Conservation (phyloP, 2,329 filamentous ascomycete genomes). For the Neofusicoccum ribis region DNA sequence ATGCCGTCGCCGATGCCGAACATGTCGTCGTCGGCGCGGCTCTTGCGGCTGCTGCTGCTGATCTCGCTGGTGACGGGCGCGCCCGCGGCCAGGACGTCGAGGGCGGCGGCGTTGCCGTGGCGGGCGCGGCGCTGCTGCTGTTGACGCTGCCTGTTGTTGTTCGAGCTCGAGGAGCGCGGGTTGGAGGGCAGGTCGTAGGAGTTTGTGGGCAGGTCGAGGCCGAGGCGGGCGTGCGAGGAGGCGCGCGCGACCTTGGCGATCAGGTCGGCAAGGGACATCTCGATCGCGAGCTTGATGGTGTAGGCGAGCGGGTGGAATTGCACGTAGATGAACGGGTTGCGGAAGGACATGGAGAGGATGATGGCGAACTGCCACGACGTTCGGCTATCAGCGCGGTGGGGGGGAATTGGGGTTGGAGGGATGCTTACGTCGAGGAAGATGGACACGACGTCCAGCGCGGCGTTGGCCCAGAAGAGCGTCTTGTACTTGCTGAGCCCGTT, state of each 20-base stretch:
- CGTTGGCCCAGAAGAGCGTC: slow-evolving; percentile 30
- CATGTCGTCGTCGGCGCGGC: background rate
- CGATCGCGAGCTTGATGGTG: slow-evolving; percentile 24
- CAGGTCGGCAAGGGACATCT: slow-evolving; percentile 46
- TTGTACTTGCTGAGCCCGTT: slow-evolving; percentile 32
- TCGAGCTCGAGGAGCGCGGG: background rate
- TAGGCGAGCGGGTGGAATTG: slow-evolving; percentile 46
- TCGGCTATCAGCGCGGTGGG: background rate
- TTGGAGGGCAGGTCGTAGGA: background rate
- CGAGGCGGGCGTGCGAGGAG: background rate
- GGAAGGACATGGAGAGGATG: slow-evolving; percentile 44
- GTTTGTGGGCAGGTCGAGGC: too few relatives aligned
- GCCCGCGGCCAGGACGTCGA: background rate
- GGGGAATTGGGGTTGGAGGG: background rate
- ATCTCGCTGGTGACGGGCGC: background rate
- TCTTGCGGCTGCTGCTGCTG: too few relatives aligned
- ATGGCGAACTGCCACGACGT: slow-evolving; percentile 30
- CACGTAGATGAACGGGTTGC: slow-evolving; percentile 29
- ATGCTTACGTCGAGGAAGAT: slow-evolving; percentile 27
- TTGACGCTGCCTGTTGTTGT: background rate
- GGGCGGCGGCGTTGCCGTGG: too few relatives aligned
- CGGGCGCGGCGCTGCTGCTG: background rate
- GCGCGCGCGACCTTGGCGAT: slow-evolving; percentile 39
- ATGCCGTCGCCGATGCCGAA: background rate
- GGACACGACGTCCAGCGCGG: slow-evolving; percentile 29